Evolutionary conservation across 78 protist species (phyloP), one percentile per base, ranked within the genome.

Genomic region (Chrysochromulina parva): DNA sequence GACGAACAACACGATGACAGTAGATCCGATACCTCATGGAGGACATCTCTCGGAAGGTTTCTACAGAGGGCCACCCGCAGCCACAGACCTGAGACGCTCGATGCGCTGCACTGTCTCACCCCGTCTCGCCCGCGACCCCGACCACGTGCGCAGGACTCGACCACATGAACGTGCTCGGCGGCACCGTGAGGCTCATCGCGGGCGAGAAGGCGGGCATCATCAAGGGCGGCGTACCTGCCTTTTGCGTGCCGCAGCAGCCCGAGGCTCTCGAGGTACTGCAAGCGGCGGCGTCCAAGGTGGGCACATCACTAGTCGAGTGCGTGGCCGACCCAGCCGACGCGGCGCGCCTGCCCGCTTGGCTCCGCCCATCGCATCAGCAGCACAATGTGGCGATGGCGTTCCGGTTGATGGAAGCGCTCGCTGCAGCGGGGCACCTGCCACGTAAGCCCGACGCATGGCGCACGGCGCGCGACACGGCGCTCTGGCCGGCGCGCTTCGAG

Each of bases 181-280:
- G 93, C 74, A 96, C 97, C n/a, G 28, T 96, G 1, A n/a, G 52
- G 9, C 88, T 90, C 54, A 96, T 96, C 52, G 97, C 98, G 0
- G 9, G 3, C 3, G 96, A 96, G 38, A 96, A 96, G 60, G 96
- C 97, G 26, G 97, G 98, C 20, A 96, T 96, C 47, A 73, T 93
- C 19, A 78, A 78, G 86, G 11, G 24, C 11, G 62, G 86, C 60
- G 38, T 53, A 1, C 86, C 86, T 0, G 86, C 86, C 28, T 78
- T 78, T 19, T 7, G 26, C 60, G 86, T 78, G 3, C 16, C n/a
- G 6, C 86, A 78, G 20, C 19, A 2, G 28, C 24, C 58, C 5
- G 60, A 48, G 19, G 86, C 86, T 5, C 38, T 0, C 16, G 38
- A 1, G 3, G 85, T 76, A 0, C 59, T 76, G 1, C 24, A 24